Conservation (phyloP, 1,284 basidiomycete genomes). For the Golubevia sp. region DNA sequence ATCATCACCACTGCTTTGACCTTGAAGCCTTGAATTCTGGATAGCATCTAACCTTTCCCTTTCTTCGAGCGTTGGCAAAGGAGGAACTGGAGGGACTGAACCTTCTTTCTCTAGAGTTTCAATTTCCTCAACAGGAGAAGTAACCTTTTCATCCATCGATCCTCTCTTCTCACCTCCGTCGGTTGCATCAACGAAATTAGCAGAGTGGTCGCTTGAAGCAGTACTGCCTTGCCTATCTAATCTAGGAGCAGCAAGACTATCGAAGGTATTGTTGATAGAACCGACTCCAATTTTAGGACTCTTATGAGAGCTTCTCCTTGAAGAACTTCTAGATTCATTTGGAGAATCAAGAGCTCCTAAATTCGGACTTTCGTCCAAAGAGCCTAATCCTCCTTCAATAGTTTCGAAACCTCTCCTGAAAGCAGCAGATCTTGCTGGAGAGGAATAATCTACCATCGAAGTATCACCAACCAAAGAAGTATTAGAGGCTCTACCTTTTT, state of each 20-base stretch:
- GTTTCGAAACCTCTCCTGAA: not conserved
- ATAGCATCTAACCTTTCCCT: slow-evolving; percentile 4
- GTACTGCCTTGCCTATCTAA: not conserved
- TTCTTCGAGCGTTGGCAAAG: slow-evolving; percentile 7
- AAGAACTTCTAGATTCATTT: not conserved
- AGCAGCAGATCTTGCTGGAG: not conserved
- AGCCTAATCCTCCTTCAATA: not conserved
- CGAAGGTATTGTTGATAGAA: not conserved
- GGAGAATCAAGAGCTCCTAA: not conserved
- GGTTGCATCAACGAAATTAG: not conserved
- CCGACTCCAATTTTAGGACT: not conserved
- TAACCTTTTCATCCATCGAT: not conserved
- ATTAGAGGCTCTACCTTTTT: not conserved
- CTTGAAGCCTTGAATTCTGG: slow-evolving; percentile 2
- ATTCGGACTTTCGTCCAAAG: not conserved
- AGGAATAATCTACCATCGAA: not conserved
- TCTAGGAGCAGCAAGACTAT: not conserved
- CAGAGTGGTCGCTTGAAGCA: not conserved
- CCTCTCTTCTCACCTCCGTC: not conserved
- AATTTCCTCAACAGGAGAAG: not conserved
- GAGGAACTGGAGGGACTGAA: slow-evolving; percentile 12
- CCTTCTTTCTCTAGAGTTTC: slow-evolving; percentile 7
- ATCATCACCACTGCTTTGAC: not conserved
- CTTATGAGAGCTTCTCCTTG: not conserved
- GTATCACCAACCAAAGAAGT: not conserved